Base-by-base conservation (phyloP, 768 basidiomycete species). In the Punctularia strigosozonata region DNA sequence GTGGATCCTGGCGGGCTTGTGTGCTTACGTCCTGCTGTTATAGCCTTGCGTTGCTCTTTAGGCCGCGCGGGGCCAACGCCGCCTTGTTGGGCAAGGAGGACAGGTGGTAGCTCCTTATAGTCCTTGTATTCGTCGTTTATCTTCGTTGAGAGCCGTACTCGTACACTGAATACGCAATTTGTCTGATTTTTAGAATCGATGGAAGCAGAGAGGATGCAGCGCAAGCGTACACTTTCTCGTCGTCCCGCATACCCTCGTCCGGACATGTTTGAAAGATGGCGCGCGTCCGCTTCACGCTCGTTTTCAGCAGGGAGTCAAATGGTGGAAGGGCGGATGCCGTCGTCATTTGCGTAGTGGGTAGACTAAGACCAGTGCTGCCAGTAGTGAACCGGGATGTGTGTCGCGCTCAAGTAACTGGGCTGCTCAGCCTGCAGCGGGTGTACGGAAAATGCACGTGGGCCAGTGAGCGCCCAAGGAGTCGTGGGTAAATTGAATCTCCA, bases 111-210 rank as follows among this genome's bases (percentile, higher is more conserved):
- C 21, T 80, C 75, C 54, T 83, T 87, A 54, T 71, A 85, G 55
- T 95, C 77, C 34, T 73, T 71, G 58, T 91, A 99, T 62, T 98
- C 94, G 53, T 88, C 78, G 24, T 78, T 70, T 22, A 97, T 81
- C 66, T 95, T 95, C 35, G 85, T 75, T 3, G 88, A 68, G 25
- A 95, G 58, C 25, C 80, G 74, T 34, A 88, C 56, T 26, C 80
- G 71, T n/a, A 77, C 65, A 50, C 87, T 85, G 41, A 31, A 35
- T 26, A 25, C 21, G 37, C 25, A 23, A 10, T 14, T 5, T 4
- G 6, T 37, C 23, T 34, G 10, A 21, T 41, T 36, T 35, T 17
- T 21, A 39, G 22, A 3, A 31, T 18, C 30, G 33, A 20, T 2
- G 25, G 38, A 8, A 4, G 5, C n/a, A 2, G 2, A 1, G n/a